phyloP scores from a whole-genome alignment of 1,139 yeast species.

The Wickerhamomyces sp. region DNA sequence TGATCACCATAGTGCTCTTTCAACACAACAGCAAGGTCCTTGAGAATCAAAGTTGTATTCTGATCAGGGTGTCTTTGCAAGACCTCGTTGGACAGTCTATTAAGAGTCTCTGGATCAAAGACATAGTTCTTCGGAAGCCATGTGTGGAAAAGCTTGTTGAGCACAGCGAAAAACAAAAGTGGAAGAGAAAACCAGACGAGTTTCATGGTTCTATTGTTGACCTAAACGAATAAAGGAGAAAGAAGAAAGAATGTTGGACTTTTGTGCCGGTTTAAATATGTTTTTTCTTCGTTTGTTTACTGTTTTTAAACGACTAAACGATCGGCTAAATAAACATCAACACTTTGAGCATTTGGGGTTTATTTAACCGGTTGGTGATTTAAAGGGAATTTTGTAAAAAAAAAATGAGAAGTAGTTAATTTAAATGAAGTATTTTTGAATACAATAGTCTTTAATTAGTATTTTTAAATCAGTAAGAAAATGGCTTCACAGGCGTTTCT shows the following conservation, averaged over 20 bases:
- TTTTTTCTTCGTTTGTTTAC: too few species aligned
- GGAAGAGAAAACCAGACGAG: slow-evolving; percentile 21
- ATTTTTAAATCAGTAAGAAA: too few species aligned
- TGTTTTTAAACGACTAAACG: too few species aligned
- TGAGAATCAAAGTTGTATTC: slow-evolving; percentile 58
- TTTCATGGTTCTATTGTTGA: slow-evolving; percentile 8
- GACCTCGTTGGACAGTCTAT: slow-evolving; percentile 45
- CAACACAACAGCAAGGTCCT: slow-evolving; percentile 55
- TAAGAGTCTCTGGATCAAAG: slow-evolving; percentile 42
- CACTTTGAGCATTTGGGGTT: too few species aligned
- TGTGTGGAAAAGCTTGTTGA: slow-evolving; percentile 45
- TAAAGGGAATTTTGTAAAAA: neutral
- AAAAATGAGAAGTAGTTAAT: neutral
- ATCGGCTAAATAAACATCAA: too few species aligned
- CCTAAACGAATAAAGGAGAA: neutral
- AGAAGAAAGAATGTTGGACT: neutral
- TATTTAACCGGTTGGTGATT: neutral
- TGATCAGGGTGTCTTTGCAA: slow-evolving; percentile 52
- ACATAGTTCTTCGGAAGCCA: slow-evolving; percentile 70
- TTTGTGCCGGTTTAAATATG: too few species aligned
- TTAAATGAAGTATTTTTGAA: neutral
- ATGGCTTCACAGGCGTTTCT: slow-evolving; percentile 6
- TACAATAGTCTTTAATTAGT: too few species aligned
- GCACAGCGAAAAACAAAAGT: slow-evolving; percentile 27
- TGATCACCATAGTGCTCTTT: slow-evolving; percentile 61